Evolutionary conservation across 1,139 yeast species (phyloP), one percentile per base, ranked within the genome.

Genomic region (Sugiyamaella pinicola): DNA sequence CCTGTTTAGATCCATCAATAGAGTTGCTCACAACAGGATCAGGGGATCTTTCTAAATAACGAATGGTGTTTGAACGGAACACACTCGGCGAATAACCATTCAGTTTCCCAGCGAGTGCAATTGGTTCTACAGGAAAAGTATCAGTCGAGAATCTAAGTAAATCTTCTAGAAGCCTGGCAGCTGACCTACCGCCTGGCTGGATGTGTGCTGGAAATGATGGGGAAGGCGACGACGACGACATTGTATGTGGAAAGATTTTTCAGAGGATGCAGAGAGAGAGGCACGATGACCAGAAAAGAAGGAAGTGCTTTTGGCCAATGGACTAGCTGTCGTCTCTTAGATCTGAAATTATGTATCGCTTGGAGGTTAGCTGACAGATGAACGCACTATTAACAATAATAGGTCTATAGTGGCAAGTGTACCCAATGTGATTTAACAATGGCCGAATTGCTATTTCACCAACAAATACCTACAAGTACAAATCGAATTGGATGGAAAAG

Each of bases 121-220:
- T 35, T 17, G 64, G 61, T 15, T 52, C 42, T 17, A 54, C 47
- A n/a, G 59, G 60, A 47, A 64, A 45, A 37, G 47, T 47, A 24
- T 55, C 52, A 10, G 56, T 49, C 5, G 58, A 60, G 40, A 47
- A 51, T 13, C 61, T 48, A n/a, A 59, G 58, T 29, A 65, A 53
- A 51, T 65, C 68, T 39, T 64, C 68, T 10, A 66, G 54, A 9
- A 66, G 46, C n/a, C 69, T 47, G 9, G 65, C 58, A 29, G 64
- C 60, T 3, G 66, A 55, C 37, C 62, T 53, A 28, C 69, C 66
- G 7, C 61, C 59, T 9, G 51, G 51, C 31, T 47, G 45, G 33
- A 40, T 40, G 40, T 33, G 45, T 10, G 45, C 40, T 9, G 45
- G 46, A 13, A 47, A 47, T 38, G 46, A 47, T 24, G 31, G 5